phyloP scores from a whole-genome alignment of 108 stramenopile genomes.

The Cyclostephanos invisitatus region DNA sequence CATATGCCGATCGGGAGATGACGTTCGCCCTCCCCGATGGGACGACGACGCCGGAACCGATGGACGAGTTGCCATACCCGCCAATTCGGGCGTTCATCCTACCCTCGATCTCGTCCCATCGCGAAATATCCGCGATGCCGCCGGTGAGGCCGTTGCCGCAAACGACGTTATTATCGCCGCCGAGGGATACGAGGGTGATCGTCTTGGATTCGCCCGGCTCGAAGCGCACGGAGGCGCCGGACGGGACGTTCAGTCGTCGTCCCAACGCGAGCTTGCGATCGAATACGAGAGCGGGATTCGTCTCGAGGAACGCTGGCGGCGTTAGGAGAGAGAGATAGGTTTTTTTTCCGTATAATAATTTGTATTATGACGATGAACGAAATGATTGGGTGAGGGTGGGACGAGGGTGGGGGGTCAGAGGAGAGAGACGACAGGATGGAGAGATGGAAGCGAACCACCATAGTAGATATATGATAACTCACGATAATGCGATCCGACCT shows the following conservation, averaged over 20 bases:
- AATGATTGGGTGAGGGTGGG: no score
- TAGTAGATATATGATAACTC: slow-evolving; percentile 8
- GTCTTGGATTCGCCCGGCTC: slow-evolving; percentile 97
- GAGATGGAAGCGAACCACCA: no score
- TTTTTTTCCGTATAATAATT: no score
- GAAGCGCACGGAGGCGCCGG: slow-evolving; percentile 94
- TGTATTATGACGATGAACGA: no score
- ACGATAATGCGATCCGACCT: slow-evolving; percentile 90
- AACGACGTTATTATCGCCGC: slow-evolving; percentile 59
- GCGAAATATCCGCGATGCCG: slow-evolving; percentile 26
- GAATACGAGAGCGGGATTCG: slow-evolving; percentile 89
- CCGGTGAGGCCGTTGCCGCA: slow-evolving; percentile 56
- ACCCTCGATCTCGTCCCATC: slow-evolving; percentile 31
- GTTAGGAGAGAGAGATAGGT: no score
- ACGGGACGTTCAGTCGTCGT: slow-evolving; percentile 89
- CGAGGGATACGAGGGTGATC: slow-evolving; percentile 88
- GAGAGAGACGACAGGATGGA: no score
- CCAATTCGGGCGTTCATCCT: slow-evolving; percentile 38
- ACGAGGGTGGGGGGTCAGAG: not conserved
- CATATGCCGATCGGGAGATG: slow-evolving; percentile 54
- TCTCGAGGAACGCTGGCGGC: slow-evolving; percentile 86
- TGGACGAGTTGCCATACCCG: slow-evolving; percentile 15
- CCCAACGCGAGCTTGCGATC: slow-evolving; percentile 88
- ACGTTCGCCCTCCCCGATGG: slow-evolving; percentile 39
- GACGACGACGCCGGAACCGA: slow-evolving; percentile 3